phyloP scores from a whole-genome alignment of 2,329 filamentous ascomycete species.

The Phialocephala sp. region DNA sequence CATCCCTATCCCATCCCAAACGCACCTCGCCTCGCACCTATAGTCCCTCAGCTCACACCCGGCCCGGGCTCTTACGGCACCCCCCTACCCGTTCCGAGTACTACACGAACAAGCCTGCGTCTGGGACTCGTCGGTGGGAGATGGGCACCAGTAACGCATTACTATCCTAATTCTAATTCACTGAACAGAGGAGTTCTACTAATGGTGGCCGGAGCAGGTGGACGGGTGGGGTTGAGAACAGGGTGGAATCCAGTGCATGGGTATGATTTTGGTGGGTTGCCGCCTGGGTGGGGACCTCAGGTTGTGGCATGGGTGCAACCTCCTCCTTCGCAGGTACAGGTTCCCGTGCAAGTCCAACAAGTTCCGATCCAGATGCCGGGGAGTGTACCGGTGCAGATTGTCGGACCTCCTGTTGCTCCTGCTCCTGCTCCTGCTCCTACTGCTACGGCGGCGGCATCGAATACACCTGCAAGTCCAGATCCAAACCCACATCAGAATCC shows the following conservation, averaged over 20 bases:
- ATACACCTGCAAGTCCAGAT: too few species aligned
- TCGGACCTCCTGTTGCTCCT: neutral
- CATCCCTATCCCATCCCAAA: neutral
- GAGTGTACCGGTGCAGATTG: too few species aligned
- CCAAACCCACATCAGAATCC: too few species aligned
- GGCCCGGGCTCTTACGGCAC: slow-evolving; percentile 18
- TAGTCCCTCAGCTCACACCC: slow-evolving; percentile 12
- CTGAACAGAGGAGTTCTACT: too few species aligned
- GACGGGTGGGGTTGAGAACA: neutral
- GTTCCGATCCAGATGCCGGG: neutral
- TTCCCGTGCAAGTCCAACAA: neutral
- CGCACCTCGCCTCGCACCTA: neutral
- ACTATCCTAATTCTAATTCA: neutral
- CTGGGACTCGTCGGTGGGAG: neutral
- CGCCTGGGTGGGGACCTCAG: neutral
- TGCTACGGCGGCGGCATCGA: too few species aligned
- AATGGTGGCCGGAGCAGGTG: neutral
- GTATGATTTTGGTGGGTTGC: neutral
- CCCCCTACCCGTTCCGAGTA: neutral
- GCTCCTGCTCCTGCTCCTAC: neutral
- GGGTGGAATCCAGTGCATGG: slow-evolving; percentile 21
- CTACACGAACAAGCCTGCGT: neutral
- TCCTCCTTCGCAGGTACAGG: neutral
- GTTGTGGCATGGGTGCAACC: neutral
- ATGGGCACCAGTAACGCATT: slow-evolving; percentile 10